Evolutionary conservation across 2,329 filamentous ascomycete genomes (phyloP), one percentile per base, ranked within the genome.

Genomic region (Erysiphe pulchra): DNA sequence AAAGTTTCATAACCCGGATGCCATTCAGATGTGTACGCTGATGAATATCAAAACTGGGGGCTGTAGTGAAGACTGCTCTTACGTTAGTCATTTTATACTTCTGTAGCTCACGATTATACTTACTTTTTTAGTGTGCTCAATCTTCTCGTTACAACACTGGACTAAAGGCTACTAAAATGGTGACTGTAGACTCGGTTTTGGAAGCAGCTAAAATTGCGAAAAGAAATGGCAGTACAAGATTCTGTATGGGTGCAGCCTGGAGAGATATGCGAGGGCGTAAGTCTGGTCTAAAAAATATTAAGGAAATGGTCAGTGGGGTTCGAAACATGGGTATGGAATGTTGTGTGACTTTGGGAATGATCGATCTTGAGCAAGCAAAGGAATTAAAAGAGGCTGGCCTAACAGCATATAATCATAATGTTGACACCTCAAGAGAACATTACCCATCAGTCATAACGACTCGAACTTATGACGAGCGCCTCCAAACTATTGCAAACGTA

Each of bases 1-100:
- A 41, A 77, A 79, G 54, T 92, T 92, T 65, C 85, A 92, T 63
- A 72, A 81, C 56, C 81, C 85, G 7, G 69, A 76, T 42, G 77
- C 82, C 28, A 82, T 93, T 50, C 85, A 93, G 62, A 79, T 92
- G 62, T 93, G 85, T 65, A 93, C 85, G 0, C 68, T 93, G 48
- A 92, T 92, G 81, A 92, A 92, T 67, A 93, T 93, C 67, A 93
- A 93, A 60, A 92, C 83, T 9, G 85, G 85, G 46, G 85, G 85
- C 42, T 93, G 85, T 63, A 84, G 75, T 54, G 85, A 92, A 61
- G 85, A 93, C 62, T 93, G 85, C 64, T 83, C 79, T 20, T 93
- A 93, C 71, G 53, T 53, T 31, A 47, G 52, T 50, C 18, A 28
- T 20, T 2, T 28, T 5, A 8, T 28, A 28, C 24, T 28, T 1